phyloP scores from a whole-genome alignment of 2,329 filamentous ascomycete genomes.

The Botrytis deweyae region DNA sequence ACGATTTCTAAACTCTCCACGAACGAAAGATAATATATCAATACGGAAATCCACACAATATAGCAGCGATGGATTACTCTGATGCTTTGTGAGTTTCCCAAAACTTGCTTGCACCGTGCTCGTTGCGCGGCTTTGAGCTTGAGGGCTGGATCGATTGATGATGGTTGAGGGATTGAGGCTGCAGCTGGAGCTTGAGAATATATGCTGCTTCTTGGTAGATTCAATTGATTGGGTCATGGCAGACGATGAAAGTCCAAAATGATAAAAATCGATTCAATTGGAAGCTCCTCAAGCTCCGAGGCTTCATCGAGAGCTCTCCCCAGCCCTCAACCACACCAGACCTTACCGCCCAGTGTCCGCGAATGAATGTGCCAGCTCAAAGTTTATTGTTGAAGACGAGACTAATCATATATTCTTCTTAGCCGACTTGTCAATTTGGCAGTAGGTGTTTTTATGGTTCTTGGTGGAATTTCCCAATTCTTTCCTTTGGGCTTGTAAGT shows the following conservation, averaged over 20 bases:
- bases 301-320: slow-evolving; percentile 1
- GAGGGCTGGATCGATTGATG: neutral
- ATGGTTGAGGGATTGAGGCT: neutral
- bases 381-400: slow-evolving; percentile 14
- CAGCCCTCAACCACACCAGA: slow-evolving; percentile 9
- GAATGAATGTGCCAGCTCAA: slow-evolving; percentile 12
- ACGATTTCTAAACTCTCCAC: neutral
- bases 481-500: slow-evolving; percentile 44
- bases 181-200: neutral
- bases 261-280: neutral
- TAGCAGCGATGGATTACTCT: slow-evolving; percentile 74
- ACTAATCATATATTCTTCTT: slow-evolving; percentile 36
- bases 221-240: neutral
- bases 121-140: slow-evolving; percentile 18
- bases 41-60: neutral
- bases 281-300: slow-evolving; percentile 10
- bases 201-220: neutral
- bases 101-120: slow-evolving; percentile 2
- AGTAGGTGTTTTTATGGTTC: slow-evolving; percentile 80
- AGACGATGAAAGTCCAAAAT: neutral
- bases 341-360: slow-evolving; percentile 26
- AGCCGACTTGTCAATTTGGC: slow-evolving; percentile 95
- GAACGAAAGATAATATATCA: neutral
- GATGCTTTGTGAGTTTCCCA: slow-evolving; percentile 75
- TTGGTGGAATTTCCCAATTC: slow-evolving; percentile 77